Conservation (phyloP, 176 grass and related monocot species). For the Eleusine coracana region DNA sequence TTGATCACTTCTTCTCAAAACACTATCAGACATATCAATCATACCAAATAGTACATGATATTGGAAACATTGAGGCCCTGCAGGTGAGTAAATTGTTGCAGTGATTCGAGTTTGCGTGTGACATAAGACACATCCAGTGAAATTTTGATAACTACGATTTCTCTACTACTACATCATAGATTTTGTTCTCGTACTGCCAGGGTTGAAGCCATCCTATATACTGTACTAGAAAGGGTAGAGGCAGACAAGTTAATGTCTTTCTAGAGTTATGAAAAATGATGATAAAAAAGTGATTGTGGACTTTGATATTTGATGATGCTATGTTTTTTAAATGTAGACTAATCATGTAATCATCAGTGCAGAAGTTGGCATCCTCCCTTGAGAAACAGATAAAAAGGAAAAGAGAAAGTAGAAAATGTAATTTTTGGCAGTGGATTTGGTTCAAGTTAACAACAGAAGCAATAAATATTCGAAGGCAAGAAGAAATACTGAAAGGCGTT, state of each 20-base stretch:
- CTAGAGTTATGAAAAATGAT: not conserved
- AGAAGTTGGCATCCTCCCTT: constrained; percentile 61
- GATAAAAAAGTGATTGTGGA: not conserved
- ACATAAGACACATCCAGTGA: not conserved
- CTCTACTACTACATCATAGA: not conserved
- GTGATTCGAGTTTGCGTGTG: constrained; percentile 6
- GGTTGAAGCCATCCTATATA: not conserved
- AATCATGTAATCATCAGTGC: constrained; percentile 28
- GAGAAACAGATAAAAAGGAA: constrained; percentile 56
- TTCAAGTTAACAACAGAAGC: constrained; percentile 49
- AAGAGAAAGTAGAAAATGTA: constrained; percentile 39
- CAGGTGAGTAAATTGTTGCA: constrained; percentile 41
- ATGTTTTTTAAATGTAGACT: not conserved
- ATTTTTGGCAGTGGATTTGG: constrained; percentile 42
- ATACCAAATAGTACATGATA: constrained; percentile 63
- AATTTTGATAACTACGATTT: not conserved
- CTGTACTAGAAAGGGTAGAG: not conserved
- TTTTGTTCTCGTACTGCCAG: not conserved
- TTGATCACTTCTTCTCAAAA: constrained; percentile 87
- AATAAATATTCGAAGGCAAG: constrained; percentile 36
- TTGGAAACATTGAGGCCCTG: constrained; percentile 56
- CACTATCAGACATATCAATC: constrained; percentile 68
- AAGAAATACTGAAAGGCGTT: constrained; percentile 59
- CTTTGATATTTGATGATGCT: not conserved
- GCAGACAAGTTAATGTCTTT: not conserved